Base-by-base conservation (phyloP, 2,329 filamentous ascomycete species). In the Colletotrichum agaves region DNA sequence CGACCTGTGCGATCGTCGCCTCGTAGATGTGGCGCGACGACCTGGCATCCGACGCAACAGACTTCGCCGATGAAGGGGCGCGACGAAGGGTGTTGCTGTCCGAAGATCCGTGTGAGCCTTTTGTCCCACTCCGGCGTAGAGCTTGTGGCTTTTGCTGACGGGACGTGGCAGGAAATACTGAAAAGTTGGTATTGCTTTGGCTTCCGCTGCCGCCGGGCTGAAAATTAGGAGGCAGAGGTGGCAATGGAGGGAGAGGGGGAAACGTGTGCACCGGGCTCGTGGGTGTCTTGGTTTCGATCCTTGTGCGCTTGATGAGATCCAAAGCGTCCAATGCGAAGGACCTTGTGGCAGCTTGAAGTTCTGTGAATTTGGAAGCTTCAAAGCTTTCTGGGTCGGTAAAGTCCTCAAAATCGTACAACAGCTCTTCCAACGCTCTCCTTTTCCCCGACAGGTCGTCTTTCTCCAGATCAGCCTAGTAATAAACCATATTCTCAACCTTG, bases 381-480 rank as follows among this genome's bases (percentile, higher is more conserved):
- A 81, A 82, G 4, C 77, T 74, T 50, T 78, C 78, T 5, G 74
- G 69, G 27, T 80, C 76, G 31, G 77, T 77, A 62, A 77, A 82
- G 72, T 83, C 81, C 44, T 83, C 81, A 47, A 83, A 78, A 64
- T 82, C 80, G 70, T 82, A 83, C 6, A 83, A 75, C 3, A 82
- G 72, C 59, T 81, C 78, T 55, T 82, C 80, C 4, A 82, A 71
- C 15, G 70, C 63, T 11, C 78, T 71, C 15, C 77, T 62, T 60
- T 71, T 72, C 52, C 71, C 73, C 43, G 77, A 73, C 27, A 78
- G 69, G 17, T 75, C 74, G 17, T 75, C 76, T 76, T 56, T 31
- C 5, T 5, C 15, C 27, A 15, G 13, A 27, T 56, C 27, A 63
- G 39, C 17, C 6, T 2, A 4, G 43, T 4, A 13, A 4, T 12